Evolutionary conservation across 352 stramenopile species (phyloP).

Genomic region (Pythium oligandrum): DNA sequence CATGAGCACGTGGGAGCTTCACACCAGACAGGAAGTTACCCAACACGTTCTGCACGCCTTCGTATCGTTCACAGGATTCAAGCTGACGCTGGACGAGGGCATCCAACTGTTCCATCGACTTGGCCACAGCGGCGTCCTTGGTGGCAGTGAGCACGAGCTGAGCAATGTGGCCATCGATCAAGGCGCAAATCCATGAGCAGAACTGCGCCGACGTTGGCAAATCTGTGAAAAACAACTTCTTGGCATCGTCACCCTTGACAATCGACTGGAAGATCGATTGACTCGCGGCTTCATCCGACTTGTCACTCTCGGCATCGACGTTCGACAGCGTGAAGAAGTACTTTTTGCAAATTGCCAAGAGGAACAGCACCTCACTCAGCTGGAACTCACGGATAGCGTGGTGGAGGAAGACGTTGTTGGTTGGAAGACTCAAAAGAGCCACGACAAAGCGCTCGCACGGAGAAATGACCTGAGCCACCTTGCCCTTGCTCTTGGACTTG

Average conservation of each 20-base stretch:
- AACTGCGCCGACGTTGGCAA: constrained; percentile 42
- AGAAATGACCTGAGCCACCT: constrained; percentile 7
- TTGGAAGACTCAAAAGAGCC: constrained; percentile 50
- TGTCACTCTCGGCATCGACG: constrained; percentile 18
- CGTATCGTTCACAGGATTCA: constrained; percentile 46
- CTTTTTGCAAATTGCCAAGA: constrained; percentile 72
- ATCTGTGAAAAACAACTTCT: constrained; percentile 17
- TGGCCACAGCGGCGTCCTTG: constrained; percentile 31
- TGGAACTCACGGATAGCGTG: constrained; percentile 65
- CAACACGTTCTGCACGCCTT: constrained; percentile 66
- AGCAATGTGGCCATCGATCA: constrained; percentile 71
- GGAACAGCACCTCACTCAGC: constrained; percentile 58
- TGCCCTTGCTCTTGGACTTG: constrained; percentile 18
- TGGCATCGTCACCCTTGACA: neutral
- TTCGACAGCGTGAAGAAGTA: constrained; percentile 42
- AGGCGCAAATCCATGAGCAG: constrained; percentile 63
- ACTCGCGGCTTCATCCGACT: constrained; percentile 3
- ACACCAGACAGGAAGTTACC: constrained; percentile 77
- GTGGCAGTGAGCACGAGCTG: constrained; percentile 57
- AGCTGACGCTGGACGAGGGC: constrained; percentile 54
- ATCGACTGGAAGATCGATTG: no score
- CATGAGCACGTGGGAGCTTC: constrained; percentile 51
- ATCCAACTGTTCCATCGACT: constrained; percentile 44
- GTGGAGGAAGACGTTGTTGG: constrained; percentile 75
- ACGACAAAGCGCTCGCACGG: constrained; percentile 50